Conservation (phyloP, 2,329 filamentous ascomycete genomes). For the Fusarium sterilihyphosum region DNA sequence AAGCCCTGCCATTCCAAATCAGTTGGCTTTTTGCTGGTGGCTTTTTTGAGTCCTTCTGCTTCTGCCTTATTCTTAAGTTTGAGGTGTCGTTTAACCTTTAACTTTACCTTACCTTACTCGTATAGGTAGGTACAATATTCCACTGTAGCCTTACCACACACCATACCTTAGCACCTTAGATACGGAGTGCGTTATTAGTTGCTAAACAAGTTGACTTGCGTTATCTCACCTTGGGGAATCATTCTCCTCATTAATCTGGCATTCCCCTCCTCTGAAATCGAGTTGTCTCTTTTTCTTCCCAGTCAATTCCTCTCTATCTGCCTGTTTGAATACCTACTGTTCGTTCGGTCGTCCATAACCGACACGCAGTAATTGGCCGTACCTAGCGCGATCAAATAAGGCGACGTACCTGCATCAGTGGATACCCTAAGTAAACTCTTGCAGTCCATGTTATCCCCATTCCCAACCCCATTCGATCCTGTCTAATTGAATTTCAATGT, state of each 20-base stretch:
- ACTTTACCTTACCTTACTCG: slow-evolving; percentile 13
- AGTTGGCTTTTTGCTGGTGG: neutral
- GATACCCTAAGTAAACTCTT: slow-evolving; percentile 27
- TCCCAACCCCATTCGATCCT: neutral
- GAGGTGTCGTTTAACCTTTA: slow-evolving; percentile 12
- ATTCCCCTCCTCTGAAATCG: slow-evolving; percentile 22
- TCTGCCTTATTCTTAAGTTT: neutral
- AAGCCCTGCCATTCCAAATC: slow-evolving; percentile 25
- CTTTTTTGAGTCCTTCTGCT: neutral
- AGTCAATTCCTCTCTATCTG: neutral
- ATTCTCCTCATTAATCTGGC: slow-evolving; percentile 33
- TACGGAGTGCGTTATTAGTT: neutral
- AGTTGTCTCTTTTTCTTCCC: slow-evolving; percentile 3
- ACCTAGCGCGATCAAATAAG: slow-evolving; percentile 40
- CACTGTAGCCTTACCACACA: slow-evolving; percentile 4
- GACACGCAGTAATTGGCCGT: slow-evolving; percentile 30
- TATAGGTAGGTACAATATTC: slow-evolving; percentile 1
- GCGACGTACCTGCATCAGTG: slow-evolving; percentile 41
- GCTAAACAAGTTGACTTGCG: neutral
- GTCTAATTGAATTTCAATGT: neutral
- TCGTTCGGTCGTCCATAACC: slow-evolving; percentile 26
- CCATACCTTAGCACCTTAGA: neutral
- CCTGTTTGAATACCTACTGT: slow-evolving; percentile 30
- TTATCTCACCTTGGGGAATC: slow-evolving; percentile 17
- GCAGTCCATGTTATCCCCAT: neutral